Base-by-base conservation (phyloP, 495 filamentous ascomycete genomes). In the Cenococcum geophilum region DNA sequence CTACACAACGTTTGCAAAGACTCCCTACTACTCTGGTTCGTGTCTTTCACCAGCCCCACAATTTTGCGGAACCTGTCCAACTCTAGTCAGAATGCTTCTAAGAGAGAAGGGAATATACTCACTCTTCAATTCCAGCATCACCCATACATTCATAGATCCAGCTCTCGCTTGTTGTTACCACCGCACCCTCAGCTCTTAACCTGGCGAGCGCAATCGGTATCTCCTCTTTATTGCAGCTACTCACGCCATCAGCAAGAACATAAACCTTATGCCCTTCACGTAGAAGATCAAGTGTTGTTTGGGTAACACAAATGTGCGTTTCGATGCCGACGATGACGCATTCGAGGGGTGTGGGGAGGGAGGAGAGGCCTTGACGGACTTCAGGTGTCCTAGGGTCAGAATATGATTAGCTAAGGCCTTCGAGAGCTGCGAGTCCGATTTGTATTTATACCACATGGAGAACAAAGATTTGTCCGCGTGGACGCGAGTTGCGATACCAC, bases 71-170 rank as follows among this genome's bases (percentile, higher is more conserved):
- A 96, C 27, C 27, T 32, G 27, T 32, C 27, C 27, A 32, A 20
- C 73, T 78, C 37, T 8, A 32, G 10, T 16, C n/a, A 4, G 37
- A 27, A 9, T 40, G 49, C 10, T 18, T 20, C 36, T 0, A n/a
- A 47, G 35, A 12, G 18, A 32, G 37, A 37, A 35, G 5, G n/a
- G 23, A 25, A n/a, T 49, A 5, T 4, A 71, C 71, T 32, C 51
- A 80, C 82, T 89, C 84, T 6, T 77, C 72, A 68, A 88, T 86
- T 4, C 70, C 78, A 18, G 93, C 88, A 80, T 97, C 91, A 20
- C 90, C 89, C 84, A 98, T 82, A 70, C 85, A 87, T 79, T 97
- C 92, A 77, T 93, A 98, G 63, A 97, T 64, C 75, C 86, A 88
- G 73, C 89, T 87, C 83, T 98, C 93, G 74, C 89, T 95, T 49